Evolutionary conservation across 2,329 filamentous ascomycete genomes (phyloP).

Genomic region (Sporothrix pallida): DNA sequence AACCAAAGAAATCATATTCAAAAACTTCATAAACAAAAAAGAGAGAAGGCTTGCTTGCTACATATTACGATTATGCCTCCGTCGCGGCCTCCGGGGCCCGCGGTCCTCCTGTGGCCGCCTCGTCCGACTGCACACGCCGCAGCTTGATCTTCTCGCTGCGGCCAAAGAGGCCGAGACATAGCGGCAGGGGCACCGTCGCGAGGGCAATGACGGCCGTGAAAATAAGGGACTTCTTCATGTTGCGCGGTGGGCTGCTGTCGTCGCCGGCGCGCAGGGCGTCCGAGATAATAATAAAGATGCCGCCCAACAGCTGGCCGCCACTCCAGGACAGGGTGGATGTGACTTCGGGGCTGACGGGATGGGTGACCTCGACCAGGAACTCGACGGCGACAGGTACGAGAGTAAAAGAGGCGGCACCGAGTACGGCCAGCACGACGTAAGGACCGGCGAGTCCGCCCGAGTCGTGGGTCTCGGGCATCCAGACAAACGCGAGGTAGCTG

Average conservation of each 20-base stretch:
- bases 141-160: constrained; percentile 57
- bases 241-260: constrained; percentile 63
- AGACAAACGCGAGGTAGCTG: constrained; percentile 79
- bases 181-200: constrained; percentile 67
- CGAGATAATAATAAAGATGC: constrained; percentile 81
- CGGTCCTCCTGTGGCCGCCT: constrained; percentile 33
- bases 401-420: constrained; percentile 80
- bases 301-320: constrained; percentile 84
- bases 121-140: constrained; percentile 56
- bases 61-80: constrained; percentile 4
- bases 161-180: constrained; percentile 75
- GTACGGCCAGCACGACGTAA: constrained; percentile 74
- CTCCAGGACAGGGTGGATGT: constrained; percentile 84
- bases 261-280: constrained; percentile 69
- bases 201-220: constrained; percentile 77
- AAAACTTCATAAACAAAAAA: neutral
- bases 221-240: constrained; percentile 77
- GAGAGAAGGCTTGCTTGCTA: neutral
- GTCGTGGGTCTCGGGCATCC: constrained; percentile 70
- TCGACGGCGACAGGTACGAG: constrained; percentile 86
- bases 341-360: constrained; percentile 85
- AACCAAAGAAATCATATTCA: neutral
- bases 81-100: neutral
- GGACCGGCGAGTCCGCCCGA: constrained; percentile 64
- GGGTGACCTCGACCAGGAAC: constrained; percentile 83